Conservation (phyloP, 495 filamentous ascomycete species). For the Daldinia vernicosa region DNA sequence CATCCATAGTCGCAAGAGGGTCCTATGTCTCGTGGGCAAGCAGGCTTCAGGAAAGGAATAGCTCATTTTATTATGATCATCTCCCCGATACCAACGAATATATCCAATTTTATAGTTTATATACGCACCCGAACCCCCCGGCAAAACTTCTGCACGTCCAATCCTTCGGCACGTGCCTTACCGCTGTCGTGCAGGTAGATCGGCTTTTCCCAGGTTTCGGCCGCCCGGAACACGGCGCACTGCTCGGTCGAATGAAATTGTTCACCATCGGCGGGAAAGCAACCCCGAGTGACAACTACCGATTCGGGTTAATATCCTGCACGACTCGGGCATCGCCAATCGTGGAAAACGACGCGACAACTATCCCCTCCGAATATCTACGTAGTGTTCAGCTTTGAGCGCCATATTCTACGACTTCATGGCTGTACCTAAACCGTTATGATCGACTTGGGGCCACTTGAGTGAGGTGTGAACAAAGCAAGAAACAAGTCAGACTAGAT, state of each 20-base stretch:
- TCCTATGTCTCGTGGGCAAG: neutral
- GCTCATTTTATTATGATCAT: constrained; percentile 1
- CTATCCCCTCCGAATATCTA: neutral
- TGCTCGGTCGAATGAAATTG: neutral
- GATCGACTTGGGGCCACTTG: neutral
- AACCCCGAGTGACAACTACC: neutral
- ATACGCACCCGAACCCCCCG: constrained; percentile 1
- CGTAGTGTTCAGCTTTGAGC: neutral
- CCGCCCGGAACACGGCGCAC: neutral
- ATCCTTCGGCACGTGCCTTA: constrained; percentile 14
- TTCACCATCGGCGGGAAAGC: neutral
- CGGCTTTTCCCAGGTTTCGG: neutral
- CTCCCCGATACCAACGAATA: neutral
- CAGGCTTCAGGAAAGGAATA: constrained; percentile 18
- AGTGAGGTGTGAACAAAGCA: constrained; percentile 2
- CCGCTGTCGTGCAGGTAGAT: constrained; percentile 3
- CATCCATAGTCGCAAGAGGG: neutral
- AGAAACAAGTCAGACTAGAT: neutral
- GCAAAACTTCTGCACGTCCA: neutral
- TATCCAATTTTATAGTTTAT: too few species aligned
- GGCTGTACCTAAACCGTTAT: neutral
- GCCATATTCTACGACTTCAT: neutral
- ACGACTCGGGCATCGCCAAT: neutral
- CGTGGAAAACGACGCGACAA: neutral
- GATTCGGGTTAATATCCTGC: constrained; percentile 3